These are phyloP conservation scores for Chalciporus sphaerocephalus DNA, from an alignment of 768 basidiomycete genomes.

Conservation along the genomic window DNA sequence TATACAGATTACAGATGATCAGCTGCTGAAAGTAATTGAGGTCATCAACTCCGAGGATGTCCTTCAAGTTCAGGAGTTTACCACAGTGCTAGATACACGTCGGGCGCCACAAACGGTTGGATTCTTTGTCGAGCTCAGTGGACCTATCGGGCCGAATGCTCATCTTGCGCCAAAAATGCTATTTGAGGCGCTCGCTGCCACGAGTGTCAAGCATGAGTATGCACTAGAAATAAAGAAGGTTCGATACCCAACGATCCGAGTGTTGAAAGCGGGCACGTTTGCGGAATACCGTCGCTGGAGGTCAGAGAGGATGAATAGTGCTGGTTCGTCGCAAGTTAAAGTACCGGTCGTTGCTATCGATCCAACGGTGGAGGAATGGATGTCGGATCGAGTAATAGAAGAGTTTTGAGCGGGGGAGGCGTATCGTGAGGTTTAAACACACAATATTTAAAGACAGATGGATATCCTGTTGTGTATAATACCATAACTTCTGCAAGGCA, in stretches of 20 bases:
- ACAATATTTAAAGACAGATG: too few species aligned
- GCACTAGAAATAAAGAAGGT: neutral
- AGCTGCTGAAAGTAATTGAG: constrained; percentile 6
- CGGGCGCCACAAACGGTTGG: constrained; percentile 1
- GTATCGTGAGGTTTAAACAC: too few species aligned
- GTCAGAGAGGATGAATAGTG: neutral
- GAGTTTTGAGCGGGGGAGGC: constrained; percentile 13
- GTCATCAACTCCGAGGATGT: neutral
- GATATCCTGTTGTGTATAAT: too few species aligned
- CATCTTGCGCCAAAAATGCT: neutral
- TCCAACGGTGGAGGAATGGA: constrained; percentile 9
- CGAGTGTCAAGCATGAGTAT: neutral
- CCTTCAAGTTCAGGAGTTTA: constrained; percentile 14
- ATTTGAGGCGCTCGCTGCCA: constrained; percentile 7
- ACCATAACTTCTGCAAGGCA: too few species aligned
- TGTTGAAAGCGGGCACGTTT: constrained; percentile 20
- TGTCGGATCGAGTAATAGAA: constrained; percentile 12
- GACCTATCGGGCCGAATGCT: constrained; percentile 6
- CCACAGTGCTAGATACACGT: constrained; percentile 14
- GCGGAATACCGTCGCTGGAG: constrained; percentile 16
- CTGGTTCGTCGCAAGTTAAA: constrained; percentile 12
- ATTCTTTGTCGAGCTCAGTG: constrained; percentile 15
- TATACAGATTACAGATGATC: constrained; percentile 7
- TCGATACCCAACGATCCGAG: constrained; percentile 19
- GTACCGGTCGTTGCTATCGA: constrained; percentile 10